phyloP scores from a whole-genome alignment of 257 asterid genomes.

The Solanum pinnatisectum region DNA sequence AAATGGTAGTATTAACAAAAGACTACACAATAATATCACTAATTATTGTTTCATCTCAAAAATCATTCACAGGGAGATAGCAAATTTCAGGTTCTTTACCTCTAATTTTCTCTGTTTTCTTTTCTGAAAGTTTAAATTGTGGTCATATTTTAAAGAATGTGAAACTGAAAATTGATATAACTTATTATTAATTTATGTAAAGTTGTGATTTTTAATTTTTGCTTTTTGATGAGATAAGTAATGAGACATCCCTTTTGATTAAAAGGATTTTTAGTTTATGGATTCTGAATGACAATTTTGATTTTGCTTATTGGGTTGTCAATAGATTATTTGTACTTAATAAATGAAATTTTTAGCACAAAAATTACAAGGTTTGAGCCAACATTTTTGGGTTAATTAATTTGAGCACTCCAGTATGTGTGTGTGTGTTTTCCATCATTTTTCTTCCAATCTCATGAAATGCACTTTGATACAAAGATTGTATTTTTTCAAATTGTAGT shows the following conservation, averaged over 20 bases:
- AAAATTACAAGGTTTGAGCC: background rate
- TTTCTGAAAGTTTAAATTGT: background rate
- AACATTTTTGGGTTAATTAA: background rate
- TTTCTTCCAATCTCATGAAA: background rate
- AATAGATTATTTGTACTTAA: background rate
- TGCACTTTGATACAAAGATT: background rate
- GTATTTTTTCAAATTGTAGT: background rate
- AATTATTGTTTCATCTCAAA: background rate
- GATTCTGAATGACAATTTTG: background rate
- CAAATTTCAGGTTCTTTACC: background rate
- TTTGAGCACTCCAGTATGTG: background rate
- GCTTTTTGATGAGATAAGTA: background rate
- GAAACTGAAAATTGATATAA: background rate
- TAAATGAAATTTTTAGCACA: background rate
- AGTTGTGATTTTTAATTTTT: background rate
- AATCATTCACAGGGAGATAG: background rate
- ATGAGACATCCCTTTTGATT: background rate
- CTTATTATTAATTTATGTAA: background rate
- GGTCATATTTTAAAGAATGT: background rate
- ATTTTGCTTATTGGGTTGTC: background rate
- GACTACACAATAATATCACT: background rate
- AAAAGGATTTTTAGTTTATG: background rate
- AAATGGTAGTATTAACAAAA: background rate
- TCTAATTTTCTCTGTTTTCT: background rate
- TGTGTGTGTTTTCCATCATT: background rate